Base-by-base conservation (phyloP, 257 asterid genomes). In the Anisodus tanguticus region DNA sequence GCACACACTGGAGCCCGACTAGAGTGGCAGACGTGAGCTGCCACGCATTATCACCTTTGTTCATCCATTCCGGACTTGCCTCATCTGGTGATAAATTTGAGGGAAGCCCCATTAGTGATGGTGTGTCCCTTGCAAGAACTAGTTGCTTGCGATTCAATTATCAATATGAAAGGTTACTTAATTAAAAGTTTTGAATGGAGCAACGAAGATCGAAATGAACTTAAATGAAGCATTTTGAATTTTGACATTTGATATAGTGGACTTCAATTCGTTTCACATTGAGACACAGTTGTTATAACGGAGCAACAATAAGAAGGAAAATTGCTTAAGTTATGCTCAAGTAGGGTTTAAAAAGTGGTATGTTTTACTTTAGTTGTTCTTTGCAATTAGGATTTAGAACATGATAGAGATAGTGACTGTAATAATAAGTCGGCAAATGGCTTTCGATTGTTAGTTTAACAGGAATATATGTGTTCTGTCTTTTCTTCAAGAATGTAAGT, bases 41-140 rank as follows among this genome's bases (percentile, higher is more conserved):
- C 95, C 94, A 92, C 5, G 92, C 90, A 47, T 90, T 92, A 91
- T 90, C 93, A n/a, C 93, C 93, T 49, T 91, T 90, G 90, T 91
- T 92, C 87, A 92, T 51, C 94, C 94, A 92, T 3, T 82, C 88
- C 3, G 90, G 92, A 87, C 85, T 89, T 13, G 91, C 85, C 70
- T 90, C 91, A 9, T 90, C 94, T 2, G 90, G 71, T 5, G 13
- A 16, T 17, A 86, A 84, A 83, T 88, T 87, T 4, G 88, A 84
- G 3, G 91, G 92, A 37, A 91, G 85, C 58, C 66, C 84, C 62
- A 81, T 81, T 51, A 43, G 43, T 4, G 63, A 16, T 0, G 13
- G 16, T 4, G 26, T 8, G 12, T 54, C 8, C 35, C 17, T 37
- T 41, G 68, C 53, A 31, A 10, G 58, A 72, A 15, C 70, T 19